A percentile compares a stretch with the other conserved stretches of the same genome.
phyloP scores from a whole-genome alignment of 768 basidiomycete genomes.

The Exsudoporus frostii region DNA sequence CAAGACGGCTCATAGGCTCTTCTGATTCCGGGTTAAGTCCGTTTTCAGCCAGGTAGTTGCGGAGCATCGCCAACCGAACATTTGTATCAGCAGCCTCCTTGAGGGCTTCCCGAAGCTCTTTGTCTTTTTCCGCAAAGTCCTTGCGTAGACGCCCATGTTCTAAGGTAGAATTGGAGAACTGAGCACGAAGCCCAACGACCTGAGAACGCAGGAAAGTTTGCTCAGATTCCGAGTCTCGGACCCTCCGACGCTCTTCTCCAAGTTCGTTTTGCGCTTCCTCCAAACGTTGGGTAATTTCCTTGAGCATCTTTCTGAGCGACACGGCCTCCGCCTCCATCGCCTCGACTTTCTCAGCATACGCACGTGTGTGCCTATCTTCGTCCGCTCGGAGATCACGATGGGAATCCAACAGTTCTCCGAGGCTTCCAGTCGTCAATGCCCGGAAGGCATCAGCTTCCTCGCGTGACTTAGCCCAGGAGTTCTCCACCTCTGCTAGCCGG shows the following conservation, averaged over 20 bases:
- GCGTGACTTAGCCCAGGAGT: slow-evolving; percentile 86
- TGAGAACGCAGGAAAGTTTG: slow-evolving; percentile 67
- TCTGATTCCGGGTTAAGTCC: slow-evolving; percentile 80
- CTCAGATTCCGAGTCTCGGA: slow-evolving; percentile 63
- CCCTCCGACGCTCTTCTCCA: slow-evolving; percentile 61
- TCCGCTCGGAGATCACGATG: slow-evolving; percentile 83
- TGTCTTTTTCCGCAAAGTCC: slow-evolving; percentile 65
- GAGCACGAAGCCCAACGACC: slow-evolving; percentile 67
- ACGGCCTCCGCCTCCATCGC: slow-evolving; percentile 76
- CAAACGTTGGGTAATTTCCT: slow-evolving; percentile 67
- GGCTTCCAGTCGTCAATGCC: slow-evolving; percentile 78
- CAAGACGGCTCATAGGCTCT: slow-evolving; percentile 36
- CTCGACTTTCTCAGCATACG: slow-evolving; percentile 77
- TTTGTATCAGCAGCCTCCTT: slow-evolving; percentile 67
- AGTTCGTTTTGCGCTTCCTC: slow-evolving; percentile 69
- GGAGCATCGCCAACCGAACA: slow-evolving; percentile 73
- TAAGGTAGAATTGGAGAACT: slow-evolving; percentile 63
- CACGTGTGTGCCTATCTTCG: slow-evolving; percentile 72
- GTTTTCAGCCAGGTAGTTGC: slow-evolving; percentile 84
- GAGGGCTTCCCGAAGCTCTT: slow-evolving; percentile 56
- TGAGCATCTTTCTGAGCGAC: slow-evolving; percentile 75
- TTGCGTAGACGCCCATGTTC: slow-evolving; percentile 70
- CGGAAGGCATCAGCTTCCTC: slow-evolving; percentile 92
- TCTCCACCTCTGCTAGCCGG: slow-evolving; percentile 77
- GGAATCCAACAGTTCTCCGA: slow-evolving; percentile 84